Conservation (phyloP, 2,329 filamentous ascomycete species). For the Phaeosphaeriaceae sp. region DNA sequence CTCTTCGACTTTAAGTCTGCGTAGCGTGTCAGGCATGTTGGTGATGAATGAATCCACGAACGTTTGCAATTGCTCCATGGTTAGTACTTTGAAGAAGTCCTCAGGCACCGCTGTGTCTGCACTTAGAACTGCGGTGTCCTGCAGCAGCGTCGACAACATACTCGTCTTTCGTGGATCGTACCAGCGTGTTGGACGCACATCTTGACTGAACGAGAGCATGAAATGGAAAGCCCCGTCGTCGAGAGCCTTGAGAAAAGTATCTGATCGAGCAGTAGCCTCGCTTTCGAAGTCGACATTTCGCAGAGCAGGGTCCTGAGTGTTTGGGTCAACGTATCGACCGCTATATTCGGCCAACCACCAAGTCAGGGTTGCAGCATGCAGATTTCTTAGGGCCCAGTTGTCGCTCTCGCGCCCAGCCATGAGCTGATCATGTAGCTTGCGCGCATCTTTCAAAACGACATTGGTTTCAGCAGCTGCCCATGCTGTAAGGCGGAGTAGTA, state of each 20-base stretch:
- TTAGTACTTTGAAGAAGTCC: conserved; percentile 70
- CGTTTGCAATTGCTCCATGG: conserved; percentile 82
- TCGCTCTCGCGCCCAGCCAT: conserved; percentile 70
- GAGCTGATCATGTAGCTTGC: conserved; percentile 72
- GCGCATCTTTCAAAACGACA: conserved; percentile 69
- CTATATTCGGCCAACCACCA: conserved; percentile 96
- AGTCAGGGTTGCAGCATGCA: conserved; percentile 78
- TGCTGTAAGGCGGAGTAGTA: conserved; percentile 76
- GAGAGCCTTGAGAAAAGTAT: conserved; percentile 75
- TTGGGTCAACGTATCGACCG: conserved; percentile 81
- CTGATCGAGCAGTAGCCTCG: conserved; percentile 74
- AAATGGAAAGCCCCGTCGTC: conserved; percentile 94
- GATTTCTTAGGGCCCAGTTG: conserved; percentile 73
- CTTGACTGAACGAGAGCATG: conserved; percentile 81
- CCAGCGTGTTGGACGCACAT: conserved; percentile 82
- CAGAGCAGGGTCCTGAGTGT: conserved; percentile 57
- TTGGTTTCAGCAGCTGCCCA: conserved; percentile 78
- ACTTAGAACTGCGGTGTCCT: conserved; percentile 74
- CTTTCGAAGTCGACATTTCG: conserved; percentile 65
- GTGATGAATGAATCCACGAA: conserved; percentile 94
- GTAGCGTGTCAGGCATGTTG: conserved; percentile 90
- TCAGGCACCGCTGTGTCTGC: conserved; percentile 73
- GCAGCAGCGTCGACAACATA: conserved; percentile 80
- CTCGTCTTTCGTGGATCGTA: conserved; percentile 84
- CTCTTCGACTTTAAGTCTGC: conserved; percentile 84